Percentiles rank a stretch among this genome's conserved stretches.
Conservation (phyloP, 1,284 basidiomycete species). For the Fomitopsis palustris region DNA sequence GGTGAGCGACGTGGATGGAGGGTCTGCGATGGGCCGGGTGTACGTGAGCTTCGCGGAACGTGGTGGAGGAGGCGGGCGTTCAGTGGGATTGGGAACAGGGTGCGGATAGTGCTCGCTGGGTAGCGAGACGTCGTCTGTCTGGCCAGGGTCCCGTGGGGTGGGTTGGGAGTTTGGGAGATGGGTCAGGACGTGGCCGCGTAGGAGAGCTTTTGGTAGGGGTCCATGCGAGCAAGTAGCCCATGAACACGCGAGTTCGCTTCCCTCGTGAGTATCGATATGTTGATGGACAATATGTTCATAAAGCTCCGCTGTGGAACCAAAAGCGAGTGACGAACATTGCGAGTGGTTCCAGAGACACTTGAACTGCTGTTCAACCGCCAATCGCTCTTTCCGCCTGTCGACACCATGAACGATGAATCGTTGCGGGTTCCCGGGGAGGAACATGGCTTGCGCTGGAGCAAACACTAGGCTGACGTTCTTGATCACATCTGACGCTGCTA, state of each 20-base stretch:
- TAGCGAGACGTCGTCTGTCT: slow-evolving; percentile 66
- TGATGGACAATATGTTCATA: slow-evolving; percentile 60
- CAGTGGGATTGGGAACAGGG: slow-evolving; percentile 58
- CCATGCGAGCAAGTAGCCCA: slow-evolving; percentile 63
- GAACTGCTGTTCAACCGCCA: slow-evolving; percentile 51
- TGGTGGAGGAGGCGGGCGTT: slow-evolving; percentile 58
- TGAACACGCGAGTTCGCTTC: slow-evolving; percentile 47
- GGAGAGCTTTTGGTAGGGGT: slow-evolving; percentile 41
- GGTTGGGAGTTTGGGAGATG: slow-evolving; percentile 61
- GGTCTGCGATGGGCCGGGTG: slow-evolving; percentile 53
- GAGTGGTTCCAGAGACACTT: slow-evolving; percentile 67
- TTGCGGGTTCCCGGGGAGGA: slow-evolving; percentile 63
- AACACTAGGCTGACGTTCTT: slow-evolving; percentile 81
- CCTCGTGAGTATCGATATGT: slow-evolving; percentile 46
- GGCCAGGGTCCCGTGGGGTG: slow-evolving; percentile 53
- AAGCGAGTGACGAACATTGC: slow-evolving; percentile 46
- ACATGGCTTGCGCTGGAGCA: slow-evolving; percentile 79
- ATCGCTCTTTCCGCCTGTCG: slow-evolving; percentile 55
- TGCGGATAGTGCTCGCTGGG: slow-evolving; percentile 49
- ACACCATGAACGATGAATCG: slow-evolving; percentile 83
- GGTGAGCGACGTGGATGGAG: slow-evolving; percentile 69
- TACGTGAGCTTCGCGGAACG: slow-evolving; percentile 56
- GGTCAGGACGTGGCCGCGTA: slow-evolving; percentile 68
- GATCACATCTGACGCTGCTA: slow-evolving; percentile 84
- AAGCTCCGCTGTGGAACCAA: slow-evolving; percentile 52